Conservation (phyloP, 345 rosid genomes). For the Euclidium syriacum region DNA sequence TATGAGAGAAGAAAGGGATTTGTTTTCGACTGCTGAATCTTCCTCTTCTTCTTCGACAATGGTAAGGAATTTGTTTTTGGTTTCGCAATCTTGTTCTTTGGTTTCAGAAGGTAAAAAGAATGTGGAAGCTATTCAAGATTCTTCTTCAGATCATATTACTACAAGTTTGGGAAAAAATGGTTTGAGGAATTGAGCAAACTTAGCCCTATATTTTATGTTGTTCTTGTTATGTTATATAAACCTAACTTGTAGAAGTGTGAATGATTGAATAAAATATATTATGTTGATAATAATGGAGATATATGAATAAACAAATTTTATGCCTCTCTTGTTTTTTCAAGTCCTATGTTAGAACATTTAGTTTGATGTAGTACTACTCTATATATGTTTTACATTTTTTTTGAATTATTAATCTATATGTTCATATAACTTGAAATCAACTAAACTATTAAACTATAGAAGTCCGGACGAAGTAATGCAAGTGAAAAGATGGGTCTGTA, state of each 20-base stretch:
- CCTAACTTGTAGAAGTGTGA: slow-evolving; percentile 25
- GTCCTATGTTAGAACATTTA: no score
- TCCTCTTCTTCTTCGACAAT: slow-evolving; percentile 39
- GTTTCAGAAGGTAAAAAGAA: slow-evolving; percentile 39
- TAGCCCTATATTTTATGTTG: slow-evolving; percentile 6
- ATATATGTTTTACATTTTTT: no score
- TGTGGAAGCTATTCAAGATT: slow-evolving; percentile 37
- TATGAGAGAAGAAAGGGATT: slow-evolving; percentile 37
- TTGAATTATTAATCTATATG: no score
- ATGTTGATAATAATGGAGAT: no score
- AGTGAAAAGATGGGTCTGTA: no score
- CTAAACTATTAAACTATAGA: no score
- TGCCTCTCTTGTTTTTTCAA: no score
- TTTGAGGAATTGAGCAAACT: neutral
- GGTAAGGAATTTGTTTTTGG: slow-evolving; percentile 50
- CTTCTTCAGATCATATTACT: slow-evolving; percentile 35
- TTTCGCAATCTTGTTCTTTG: slow-evolving; percentile 51
- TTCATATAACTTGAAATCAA: no score
- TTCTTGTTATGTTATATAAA: neutral
- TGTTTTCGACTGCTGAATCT: slow-evolving; percentile 80
- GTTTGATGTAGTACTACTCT: no score
- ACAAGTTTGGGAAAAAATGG: slow-evolving; percentile 19
- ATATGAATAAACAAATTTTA: no score
- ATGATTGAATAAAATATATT: no score
- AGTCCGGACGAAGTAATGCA: no score